Percentiles rank a stretch among this genome's conserved stretches.
These are phyloP conservation scores for Cutaneotrichosporon sp. DNA, from an alignment of 1,284 basidiomycete species.

Conservation along the genomic window DNA sequence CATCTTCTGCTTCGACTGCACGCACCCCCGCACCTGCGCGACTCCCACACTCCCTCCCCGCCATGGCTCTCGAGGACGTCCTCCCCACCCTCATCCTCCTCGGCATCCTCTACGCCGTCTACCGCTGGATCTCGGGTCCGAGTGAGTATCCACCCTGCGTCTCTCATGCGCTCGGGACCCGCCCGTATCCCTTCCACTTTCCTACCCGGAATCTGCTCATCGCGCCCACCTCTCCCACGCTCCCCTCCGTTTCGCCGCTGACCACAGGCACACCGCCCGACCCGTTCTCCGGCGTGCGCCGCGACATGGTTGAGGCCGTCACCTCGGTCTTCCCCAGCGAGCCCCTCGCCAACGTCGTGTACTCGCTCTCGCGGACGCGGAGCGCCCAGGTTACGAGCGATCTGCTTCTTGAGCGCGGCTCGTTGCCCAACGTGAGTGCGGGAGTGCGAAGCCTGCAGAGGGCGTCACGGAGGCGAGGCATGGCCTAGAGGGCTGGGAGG, in stretches of 20 bases:
- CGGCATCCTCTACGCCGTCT: slow-evolving; percentile 38
- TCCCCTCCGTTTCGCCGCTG: not conserved
- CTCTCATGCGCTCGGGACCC: no score
- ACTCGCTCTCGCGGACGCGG: slow-evolving; percentile 49
- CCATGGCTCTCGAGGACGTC: slow-evolving; percentile 44
- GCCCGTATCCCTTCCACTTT: no score
- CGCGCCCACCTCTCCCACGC: not conserved
- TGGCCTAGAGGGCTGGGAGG: not conserved
- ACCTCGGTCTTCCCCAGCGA: slow-evolving; percentile 52
- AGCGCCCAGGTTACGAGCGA: slow-evolving; percentile 51
- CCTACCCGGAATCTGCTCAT: no score
- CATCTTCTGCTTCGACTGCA: not conserved
- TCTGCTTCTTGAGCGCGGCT: slow-evolving; percentile 49
- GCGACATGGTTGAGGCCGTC: slow-evolving; percentile 51
- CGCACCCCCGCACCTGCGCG: not conserved
- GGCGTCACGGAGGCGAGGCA: not conserved
- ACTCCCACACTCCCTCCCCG: not conserved
- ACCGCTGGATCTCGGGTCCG: slow-evolving; percentile 38
- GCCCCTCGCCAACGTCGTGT: slow-evolving; percentile 47
- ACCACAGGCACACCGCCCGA: slow-evolving; percentile 23
- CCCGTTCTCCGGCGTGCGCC: slow-evolving; percentile 40
- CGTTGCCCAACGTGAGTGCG: slow-evolving; percentile 43
- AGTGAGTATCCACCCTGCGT: no score
- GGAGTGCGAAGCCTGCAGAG: no score
- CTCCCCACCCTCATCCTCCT: slow-evolving; percentile 46